Base-by-base conservation (phyloP, 192 early-diverging fungal genomes). In the Rhizophagus clarus region DNA sequence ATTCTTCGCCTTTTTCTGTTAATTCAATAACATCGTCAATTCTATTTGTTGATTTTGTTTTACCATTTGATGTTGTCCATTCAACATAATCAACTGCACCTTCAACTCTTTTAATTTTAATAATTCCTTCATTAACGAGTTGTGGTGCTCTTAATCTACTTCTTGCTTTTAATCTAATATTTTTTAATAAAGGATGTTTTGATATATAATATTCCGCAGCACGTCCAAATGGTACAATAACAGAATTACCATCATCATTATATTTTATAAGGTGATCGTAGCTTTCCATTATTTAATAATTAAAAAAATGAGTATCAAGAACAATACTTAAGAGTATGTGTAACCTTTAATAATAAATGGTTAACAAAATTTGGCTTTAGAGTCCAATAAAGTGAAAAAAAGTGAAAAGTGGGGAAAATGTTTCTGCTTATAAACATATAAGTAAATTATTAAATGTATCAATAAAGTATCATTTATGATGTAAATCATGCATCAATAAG, bases 191-290 rank as follows among this genome's bases (percentile, higher is more conserved):
- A 31, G 73, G 56, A 74, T 74, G 73, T 20, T 74, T 74, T 20
- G 56, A 51, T 32, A 74, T 74, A 74, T 74, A 74, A 26, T 34
- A 74, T 56, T 74, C 73, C 49, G 73, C 73, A 61, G 73, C 73
- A 61, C 73, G 73, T 20, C 45, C 73, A 56, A 74, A 74, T 28
- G 73, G 73, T 56, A 49, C 73, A 70, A 22, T 70, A n/a, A 70
- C 68, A 10, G 68, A 70, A 11, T 31, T n/a, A 37, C 37, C 68
- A n/a, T 70, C 68, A 0, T 70, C 68, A 70, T 70, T 70, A 40
- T 70, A 70, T 42, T 70, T 70, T 15, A 70, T 70, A 40, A 70
- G 68, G 45, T 70, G 31, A 70, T 70, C 68, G 68, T 70, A 70
- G 22, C 17, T 70, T 70, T 70, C 68, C 68, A 70, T 70, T 20